These are phyloP conservation scores for Botryotinia calthae DNA, from an alignment of 2,329 filamentous ascomycete genomes.

Conservation along the genomic window DNA sequence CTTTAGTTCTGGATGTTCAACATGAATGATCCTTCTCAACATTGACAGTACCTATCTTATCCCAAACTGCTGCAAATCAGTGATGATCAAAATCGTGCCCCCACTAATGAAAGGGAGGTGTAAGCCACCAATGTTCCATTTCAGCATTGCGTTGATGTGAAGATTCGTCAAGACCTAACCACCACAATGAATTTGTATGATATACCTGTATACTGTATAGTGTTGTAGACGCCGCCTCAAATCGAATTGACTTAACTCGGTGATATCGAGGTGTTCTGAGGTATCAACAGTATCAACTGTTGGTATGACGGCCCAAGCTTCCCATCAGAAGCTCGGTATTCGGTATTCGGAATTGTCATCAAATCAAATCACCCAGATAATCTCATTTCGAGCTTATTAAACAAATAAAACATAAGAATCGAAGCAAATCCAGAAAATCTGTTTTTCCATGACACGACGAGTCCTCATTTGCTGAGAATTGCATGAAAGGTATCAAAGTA, in stretches of 20 bases:
- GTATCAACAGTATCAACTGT: neutral
- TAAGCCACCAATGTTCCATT: neutral
- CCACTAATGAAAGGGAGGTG: neutral
- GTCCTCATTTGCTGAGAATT: neutral
- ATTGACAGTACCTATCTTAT: neutral
- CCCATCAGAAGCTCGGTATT: neutral
- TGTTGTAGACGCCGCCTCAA: neutral
- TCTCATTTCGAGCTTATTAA: neutral
- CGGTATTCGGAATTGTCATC: constrained; percentile 7
- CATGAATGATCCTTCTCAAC: neutral
- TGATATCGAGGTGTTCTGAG: neutral
- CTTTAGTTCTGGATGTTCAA: neutral
- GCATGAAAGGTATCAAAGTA: neutral
- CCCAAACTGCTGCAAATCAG: neutral
- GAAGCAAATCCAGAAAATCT: neutral
- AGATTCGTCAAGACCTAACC: neutral
- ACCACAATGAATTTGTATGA: neutral
- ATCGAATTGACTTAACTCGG: neutral
- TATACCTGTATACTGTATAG: neutral
- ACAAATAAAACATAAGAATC: neutral
- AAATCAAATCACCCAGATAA: neutral
- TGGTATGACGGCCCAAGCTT: constrained; percentile 7
- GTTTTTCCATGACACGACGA: too few relatives aligned
- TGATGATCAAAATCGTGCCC: neutral
- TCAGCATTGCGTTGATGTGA: neutral